A percentile compares a stretch with the other conserved stretches of the same genome.
phyloP scores from a whole-genome alignment of 2,329 filamentous ascomycete genomes.

The Colletotrichum zoysiae region DNA sequence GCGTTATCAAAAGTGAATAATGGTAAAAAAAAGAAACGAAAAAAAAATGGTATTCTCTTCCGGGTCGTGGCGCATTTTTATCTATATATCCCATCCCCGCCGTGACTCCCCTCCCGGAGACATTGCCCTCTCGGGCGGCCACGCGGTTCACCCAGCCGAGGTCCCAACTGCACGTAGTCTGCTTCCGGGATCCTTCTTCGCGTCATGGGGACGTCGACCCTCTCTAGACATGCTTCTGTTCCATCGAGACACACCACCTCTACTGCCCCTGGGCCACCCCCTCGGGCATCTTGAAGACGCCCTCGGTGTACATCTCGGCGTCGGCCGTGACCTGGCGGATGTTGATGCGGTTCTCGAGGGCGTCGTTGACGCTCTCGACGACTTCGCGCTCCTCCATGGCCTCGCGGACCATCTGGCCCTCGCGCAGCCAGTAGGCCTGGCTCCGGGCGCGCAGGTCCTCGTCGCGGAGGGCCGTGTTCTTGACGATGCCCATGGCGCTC shows the following conservation, averaged over 20 bases:
- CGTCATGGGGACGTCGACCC: too few species aligned
- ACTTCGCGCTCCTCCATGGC: conserved; percentile 86
- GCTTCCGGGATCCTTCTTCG: too few species aligned
- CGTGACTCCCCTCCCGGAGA: neutral
- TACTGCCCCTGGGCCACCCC: conserved; percentile 21
- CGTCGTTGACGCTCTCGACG: conserved; percentile 76
- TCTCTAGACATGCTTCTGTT: neutral
- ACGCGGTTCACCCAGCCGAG: neutral
- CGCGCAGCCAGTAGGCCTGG: conserved; percentile 83
- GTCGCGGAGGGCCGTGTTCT: conserved; percentile 85
- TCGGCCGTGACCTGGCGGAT: conserved; percentile 71
- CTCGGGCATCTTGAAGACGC: conserved; percentile 53
- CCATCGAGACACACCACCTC: conserved; percentile 21
- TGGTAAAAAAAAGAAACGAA: too few species aligned
- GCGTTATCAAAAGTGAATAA: conserved; percentile 8
- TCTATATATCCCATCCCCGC: neutral
- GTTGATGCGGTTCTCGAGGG: conserved; percentile 73
- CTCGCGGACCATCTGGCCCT: conserved; percentile 78
- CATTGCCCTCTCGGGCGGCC: neutral
- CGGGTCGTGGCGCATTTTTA: neutral
- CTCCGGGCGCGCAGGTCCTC: conserved; percentile 74
- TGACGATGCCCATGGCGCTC: conserved; percentile 78
- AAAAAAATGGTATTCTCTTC: conserved; percentile 25
- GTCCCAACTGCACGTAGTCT: neutral
- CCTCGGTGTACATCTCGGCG: conserved; percentile 71